phyloP scores from a whole-genome alignment of 305 asterid genomes.

The Rubia occidens region DNA sequence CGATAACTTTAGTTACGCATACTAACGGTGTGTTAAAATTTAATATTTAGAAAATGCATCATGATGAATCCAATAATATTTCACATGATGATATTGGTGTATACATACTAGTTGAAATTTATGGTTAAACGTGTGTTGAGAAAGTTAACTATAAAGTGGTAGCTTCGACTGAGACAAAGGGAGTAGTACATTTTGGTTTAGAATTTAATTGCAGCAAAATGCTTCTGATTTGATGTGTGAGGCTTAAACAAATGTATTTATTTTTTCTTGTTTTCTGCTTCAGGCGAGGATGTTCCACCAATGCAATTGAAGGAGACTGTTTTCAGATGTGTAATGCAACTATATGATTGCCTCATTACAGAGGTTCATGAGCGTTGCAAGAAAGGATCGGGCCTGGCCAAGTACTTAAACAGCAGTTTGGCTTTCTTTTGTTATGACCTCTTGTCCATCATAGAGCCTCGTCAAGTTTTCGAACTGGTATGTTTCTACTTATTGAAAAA shows the following conservation, averaged over 20 bases:
- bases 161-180: no score
- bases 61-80: no score
- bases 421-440: slow-evolving; percentile 99
- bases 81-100: no score
- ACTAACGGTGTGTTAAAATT: no score
- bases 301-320: slow-evolving; percentile 98
- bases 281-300: slow-evolving; percentile 97
- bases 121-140: no score
- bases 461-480: slow-evolving; percentile 99
- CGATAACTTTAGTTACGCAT: no score
- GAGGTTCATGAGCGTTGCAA: slow-evolving; percentile 99
- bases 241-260: slow-evolving; percentile 13
- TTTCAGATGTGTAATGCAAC: slow-evolving; percentile 88
- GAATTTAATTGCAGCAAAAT: not conserved
- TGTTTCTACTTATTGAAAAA: slow-evolving; percentile 10
- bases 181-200: not conserved
- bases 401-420: slow-evolving; percentile 87
- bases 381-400: slow-evolving; percentile 92
- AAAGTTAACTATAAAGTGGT: no score
- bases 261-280: slow-evolving; percentile 15
- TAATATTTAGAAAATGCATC: no score
- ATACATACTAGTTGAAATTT: no score
- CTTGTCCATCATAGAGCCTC: slow-evolving; percentile 88
- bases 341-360: slow-evolving; percentile 86
- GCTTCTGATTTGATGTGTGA: not conserved